Evolutionary conservation across 495 filamentous ascomycete species (phyloP).

Genomic region (Hyaloscypha hepaticicola): DNA sequence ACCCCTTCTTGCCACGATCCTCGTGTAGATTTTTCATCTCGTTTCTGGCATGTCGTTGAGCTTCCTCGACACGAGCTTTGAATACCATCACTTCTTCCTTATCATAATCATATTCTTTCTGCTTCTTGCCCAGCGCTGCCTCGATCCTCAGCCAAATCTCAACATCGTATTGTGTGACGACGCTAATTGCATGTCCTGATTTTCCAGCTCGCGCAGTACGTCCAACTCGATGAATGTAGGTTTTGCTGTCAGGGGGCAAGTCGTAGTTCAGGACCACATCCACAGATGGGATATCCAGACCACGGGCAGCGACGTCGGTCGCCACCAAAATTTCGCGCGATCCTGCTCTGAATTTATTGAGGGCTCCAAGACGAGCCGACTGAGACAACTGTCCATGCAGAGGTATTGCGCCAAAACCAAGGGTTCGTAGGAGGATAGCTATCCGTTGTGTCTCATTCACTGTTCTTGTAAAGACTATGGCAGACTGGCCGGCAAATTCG

Average conservation of each 20-base stretch:
- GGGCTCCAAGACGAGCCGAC: constrained; percentile 74
- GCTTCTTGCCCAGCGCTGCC: constrained; percentile 71
- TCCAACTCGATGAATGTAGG: constrained; percentile 93
- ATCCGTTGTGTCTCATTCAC: constrained; percentile 87
- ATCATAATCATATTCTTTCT: constrained; percentile 62
- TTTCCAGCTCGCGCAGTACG: constrained; percentile 90
- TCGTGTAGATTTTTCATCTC: constrained; percentile 86
- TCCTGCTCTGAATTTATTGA: constrained; percentile 81
- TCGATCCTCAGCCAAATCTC: constrained; percentile 88
- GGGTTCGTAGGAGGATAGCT: constrained; percentile 72
- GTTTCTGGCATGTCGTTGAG: constrained; percentile 74
- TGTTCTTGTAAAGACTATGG: constrained; percentile 91
- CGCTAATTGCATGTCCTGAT: constrained; percentile 73
- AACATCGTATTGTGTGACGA: constrained; percentile 90
- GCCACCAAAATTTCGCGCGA: constrained; percentile 85
- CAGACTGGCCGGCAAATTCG: constrained; percentile 77
- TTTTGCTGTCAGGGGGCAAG: constrained; percentile 78
- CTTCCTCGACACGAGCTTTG: constrained; percentile 74
- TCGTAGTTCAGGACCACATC: constrained; percentile 89
- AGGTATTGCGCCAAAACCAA: constrained; percentile 85
- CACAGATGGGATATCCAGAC: constrained; percentile 91
- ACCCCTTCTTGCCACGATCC: constrained; percentile 65
- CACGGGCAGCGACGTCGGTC: constrained; percentile 91
- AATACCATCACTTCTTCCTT: constrained; percentile 91
- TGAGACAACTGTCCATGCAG: constrained; percentile 90